These are phyloP conservation scores for Stachybotrys elegans DNA, from an alignment of 2,329 filamentous ascomycete genomes.

Conservation along the genomic window DNA sequence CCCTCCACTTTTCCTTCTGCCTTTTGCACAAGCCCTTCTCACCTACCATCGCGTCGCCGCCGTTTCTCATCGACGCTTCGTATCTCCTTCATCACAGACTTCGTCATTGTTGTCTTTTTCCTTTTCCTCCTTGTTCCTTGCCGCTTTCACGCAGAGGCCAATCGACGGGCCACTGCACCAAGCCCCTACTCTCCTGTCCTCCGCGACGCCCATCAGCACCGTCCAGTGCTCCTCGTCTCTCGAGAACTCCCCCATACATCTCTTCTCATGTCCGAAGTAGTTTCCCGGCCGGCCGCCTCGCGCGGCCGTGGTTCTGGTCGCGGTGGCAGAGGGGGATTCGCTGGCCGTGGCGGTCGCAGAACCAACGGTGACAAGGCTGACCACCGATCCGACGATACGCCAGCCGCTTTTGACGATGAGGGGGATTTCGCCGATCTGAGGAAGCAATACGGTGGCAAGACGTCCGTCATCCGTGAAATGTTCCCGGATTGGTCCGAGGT, in stretches of 20 bases:
- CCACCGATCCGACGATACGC: conserved; percentile 54
- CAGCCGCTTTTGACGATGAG: conserved; percentile 66
- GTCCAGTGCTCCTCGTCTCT: conserved; percentile 25
- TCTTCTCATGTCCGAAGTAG: conserved; percentile 85
- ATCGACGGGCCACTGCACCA: conserved; percentile 26
- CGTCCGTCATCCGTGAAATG: conserved; percentile 81
- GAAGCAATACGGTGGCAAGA: conserved; percentile 77
- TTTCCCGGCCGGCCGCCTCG: conserved; percentile 74
- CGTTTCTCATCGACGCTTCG: conserved; percentile 20
- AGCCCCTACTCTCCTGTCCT: too few relatives aligned
- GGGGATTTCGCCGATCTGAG: conserved; percentile 89
- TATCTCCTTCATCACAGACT: conserved; percentile 21
- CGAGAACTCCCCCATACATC: conserved; percentile 37
- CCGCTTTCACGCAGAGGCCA: conserved; percentile 32
- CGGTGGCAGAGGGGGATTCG: conserved; percentile 75
- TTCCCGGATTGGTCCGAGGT: conserved; percentile 95
- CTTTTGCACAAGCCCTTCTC: conserved; percentile 15
- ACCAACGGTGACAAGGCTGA: conserved; percentile 66
- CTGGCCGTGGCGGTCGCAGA: conserved; percentile 66
- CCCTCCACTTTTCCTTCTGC: conserved; percentile 16
- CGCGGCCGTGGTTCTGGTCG: conserved; percentile 88
- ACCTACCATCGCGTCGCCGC: conserved; percentile 21
- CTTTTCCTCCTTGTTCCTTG: conserved; percentile 21
- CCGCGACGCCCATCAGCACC: too few relatives aligned
- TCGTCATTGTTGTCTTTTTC: conserved; percentile 22